Base-by-base conservation (phyloP, 805 yeast species). In the Sugiyamaella floridensis region DNA sequence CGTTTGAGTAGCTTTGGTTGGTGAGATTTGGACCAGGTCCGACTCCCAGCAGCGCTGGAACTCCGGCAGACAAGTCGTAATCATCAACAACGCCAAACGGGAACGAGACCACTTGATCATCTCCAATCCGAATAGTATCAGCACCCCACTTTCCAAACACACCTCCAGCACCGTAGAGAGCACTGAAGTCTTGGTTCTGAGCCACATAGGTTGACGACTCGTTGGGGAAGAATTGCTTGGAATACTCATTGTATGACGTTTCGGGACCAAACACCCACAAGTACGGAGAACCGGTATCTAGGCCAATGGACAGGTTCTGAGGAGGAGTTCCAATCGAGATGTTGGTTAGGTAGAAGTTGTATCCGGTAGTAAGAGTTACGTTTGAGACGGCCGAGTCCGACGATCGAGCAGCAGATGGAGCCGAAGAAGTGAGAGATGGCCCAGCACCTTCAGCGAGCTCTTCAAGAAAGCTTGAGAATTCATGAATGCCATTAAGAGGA, bases 241-340 rank as follows among this genome's bases (percentile, higher is more conserved):
- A 63, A 34, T 59, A 55, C 37, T 5, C 12, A 50, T 64, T 54
- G 55, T 51, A 65, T 9, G 67, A 53, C 15, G 61, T 60, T 20
- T 66, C 54, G 15, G 70, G 64, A 40, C 72, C 70, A 60, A 68
- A 71, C 4, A 76, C 71, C 80, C 80, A 76, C 40, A 76, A 60
- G 53, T 75, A 78, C 0, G 79, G 73, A 8, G 79, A 75, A 2
- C 80, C 81, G 2, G 80, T 75, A 58, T 77, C 81, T 44, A 77
- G 59, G 29, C 72, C 64, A 3, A 76, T 74, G 14, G 69, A 67
- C 14, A 76, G 54, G 29, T 65, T 62, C 56, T 76, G 78, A 6
- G 67, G 61, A 4, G 79, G 78, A 1, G 71, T 67, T 14, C 82
- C 81, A 16, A 76, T 55, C 14, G 57, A 48, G 19, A 69, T 49